Evolutionary conservation across 805 yeast species (phyloP).

Genomic region (Candida coquimbonensis): DNA sequence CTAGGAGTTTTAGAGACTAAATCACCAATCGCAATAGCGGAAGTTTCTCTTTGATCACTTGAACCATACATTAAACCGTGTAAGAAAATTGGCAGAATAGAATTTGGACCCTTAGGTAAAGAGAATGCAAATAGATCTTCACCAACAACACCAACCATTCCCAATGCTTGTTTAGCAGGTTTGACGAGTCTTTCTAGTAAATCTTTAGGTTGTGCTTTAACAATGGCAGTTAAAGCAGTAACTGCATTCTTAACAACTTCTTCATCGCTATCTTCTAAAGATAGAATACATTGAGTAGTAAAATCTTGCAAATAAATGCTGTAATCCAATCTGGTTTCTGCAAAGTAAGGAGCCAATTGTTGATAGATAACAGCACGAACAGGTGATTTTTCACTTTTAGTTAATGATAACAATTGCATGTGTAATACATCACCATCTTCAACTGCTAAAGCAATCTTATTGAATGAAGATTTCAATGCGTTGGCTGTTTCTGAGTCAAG

Average conservation of each 20-base stretch:
- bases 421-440: slow-evolving; percentile 75
- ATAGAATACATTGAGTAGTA: slow-evolving; percentile 59
- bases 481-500: slow-evolving; percentile 30
- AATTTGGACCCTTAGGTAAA: slow-evolving; percentile 75
- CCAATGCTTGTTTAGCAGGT: slow-evolving; percentile 74
- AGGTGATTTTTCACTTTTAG: slow-evolving; percentile 65
- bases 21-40: slow-evolving; percentile 87
- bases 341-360: slow-evolving; percentile 68
- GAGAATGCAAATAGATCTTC: slow-evolving; percentile 67
- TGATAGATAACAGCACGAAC: slow-evolving; percentile 58
- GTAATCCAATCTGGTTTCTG: slow-evolving; percentile 58
- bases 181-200: slow-evolving; percentile 68
- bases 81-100: slow-evolving; percentile 83
- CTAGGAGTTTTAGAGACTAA: slow-evolving; percentile 82
- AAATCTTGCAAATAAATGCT: slow-evolving; percentile 69
- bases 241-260: slow-evolving; percentile 60
- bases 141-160: slow-evolving; percentile 53
- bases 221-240: slow-evolving; percentile 56
- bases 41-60: slow-evolving; percentile 70
- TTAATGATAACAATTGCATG: slow-evolving; percentile 66
- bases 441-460: slow-evolving; percentile 64
- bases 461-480: slow-evolving; percentile 51
- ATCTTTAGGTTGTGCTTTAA: slow-evolving; percentile 69
- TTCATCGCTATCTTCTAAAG: slow-evolving; percentile 63
- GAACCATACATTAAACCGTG: slow-evolving; percentile 95